These are phyloP conservation scores for Toxicodendron radicans DNA, from an alignment of 345 rosid genomes.

Conservation along the genomic window DNA sequence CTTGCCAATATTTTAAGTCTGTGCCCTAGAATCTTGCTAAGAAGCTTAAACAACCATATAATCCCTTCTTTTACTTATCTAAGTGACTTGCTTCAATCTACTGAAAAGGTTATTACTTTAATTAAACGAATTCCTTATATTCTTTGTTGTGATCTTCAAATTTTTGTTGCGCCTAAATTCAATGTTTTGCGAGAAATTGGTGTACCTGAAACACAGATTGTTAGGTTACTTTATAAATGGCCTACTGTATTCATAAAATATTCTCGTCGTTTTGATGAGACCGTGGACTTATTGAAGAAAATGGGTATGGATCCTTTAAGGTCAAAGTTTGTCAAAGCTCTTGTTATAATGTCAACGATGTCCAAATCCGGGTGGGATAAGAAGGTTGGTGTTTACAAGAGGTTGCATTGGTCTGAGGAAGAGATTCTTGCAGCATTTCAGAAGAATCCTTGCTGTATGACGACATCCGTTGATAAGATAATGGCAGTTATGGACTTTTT, in stretches of 20 bases:
- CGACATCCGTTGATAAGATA: slow-evolving; percentile 25
- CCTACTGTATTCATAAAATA: not conserved
- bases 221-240: not conserved
- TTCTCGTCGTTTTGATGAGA: not conserved
- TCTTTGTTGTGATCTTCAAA: not conserved
- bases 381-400: slow-evolving; percentile 12
- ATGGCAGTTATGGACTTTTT: slow-evolving; percentile 19
- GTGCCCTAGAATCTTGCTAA: too few relatives aligned
- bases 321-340: slow-evolving; percentile 4
- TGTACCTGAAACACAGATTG: slow-evolving; percentile 6
- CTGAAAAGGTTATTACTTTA: too few relatives aligned
- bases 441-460: slow-evolving; percentile 25
- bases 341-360: not conserved
- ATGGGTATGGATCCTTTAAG: slow-evolving; percentile 14
- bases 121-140: not conserved
- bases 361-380: slow-evolving; percentile 12
- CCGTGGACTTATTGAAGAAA: slow-evolving; percentile 8
- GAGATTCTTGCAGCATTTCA: slow-evolving; percentile 25
- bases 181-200: not conserved
- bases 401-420: slow-evolving; percentile 29
- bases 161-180: not conserved
- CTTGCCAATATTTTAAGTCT: too few relatives aligned
- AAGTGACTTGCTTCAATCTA: too few relatives aligned
- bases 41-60: too few relatives aligned
- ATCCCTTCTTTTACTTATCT: too few relatives aligned